Conservation (phyloP, 176 grass and related monocot species). For the Luzula sylvatica region DNA sequence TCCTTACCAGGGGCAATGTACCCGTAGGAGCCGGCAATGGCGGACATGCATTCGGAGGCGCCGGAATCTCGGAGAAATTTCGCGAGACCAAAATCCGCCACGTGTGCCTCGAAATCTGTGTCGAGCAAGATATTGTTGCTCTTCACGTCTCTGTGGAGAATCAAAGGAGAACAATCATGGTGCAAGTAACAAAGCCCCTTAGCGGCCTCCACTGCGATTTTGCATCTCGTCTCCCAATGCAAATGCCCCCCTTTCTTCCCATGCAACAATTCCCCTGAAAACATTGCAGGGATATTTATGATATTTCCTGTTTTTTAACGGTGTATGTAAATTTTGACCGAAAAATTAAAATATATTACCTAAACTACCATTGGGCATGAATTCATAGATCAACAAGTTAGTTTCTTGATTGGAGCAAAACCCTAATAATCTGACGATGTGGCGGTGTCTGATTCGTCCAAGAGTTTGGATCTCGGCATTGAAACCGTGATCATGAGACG, state of each 20-base stretch:
- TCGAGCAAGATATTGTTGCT: constrained; percentile 95
- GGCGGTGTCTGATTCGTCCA: constrained; percentile 81
- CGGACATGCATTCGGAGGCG: constrained; percentile 89
- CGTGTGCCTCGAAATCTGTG: constrained; percentile 71
- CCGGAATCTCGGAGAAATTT: constrained; percentile 79
- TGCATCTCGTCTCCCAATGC: constrained; percentile 77
- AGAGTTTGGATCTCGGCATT: constrained; percentile 93
- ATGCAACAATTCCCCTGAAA: constrained; percentile 63
- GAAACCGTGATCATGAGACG: constrained; percentile 88
- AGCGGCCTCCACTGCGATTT: constrained; percentile 84
- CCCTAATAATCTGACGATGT: constrained; percentile 78
- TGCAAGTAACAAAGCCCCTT: constrained; percentile 97
- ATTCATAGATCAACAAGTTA: constrained; percentile 85
- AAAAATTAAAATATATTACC: too few species aligned
- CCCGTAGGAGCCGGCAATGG: constrained; percentile 88
- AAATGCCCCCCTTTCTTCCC: constrained; percentile 87
- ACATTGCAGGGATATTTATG: too few species aligned
- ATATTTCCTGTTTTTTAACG: too few species aligned
- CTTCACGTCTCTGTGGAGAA: constrained; percentile 85
- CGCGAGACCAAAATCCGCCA: constrained; percentile 78
- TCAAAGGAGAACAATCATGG: constrained; percentile 74
- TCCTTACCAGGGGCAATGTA: constrained; percentile 92
- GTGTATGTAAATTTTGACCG: too few species aligned
- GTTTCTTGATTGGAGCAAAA: constrained; percentile 91
- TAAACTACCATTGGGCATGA: constrained; percentile 96